Evolutionary conservation across 208 protist genomes (phyloP).

Genomic region (Leishmania lainsoni): DNA sequence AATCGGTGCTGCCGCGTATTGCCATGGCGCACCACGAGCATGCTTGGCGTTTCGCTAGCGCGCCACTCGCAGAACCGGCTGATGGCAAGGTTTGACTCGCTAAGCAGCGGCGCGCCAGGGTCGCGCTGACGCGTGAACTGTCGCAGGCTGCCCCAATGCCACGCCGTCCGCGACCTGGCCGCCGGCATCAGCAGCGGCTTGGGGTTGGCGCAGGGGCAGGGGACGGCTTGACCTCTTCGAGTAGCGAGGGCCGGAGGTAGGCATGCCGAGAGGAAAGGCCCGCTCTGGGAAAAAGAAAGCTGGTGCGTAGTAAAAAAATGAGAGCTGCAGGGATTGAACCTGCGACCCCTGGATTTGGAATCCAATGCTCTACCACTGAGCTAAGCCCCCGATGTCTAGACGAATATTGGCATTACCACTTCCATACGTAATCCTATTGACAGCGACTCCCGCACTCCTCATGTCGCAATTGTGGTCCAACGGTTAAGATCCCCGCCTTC

Average conservation of each 20-base stretch:
- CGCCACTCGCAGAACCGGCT: conserved; percentile 21
- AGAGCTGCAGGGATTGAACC: conserved; percentile 10
- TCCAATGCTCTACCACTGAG: conserved; percentile 13
- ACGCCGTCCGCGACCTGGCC: no score
- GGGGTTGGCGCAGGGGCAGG: not conserved
- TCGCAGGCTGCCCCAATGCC: no score
- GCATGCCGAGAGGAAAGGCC: not conserved
- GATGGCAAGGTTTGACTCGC: conserved; percentile 6
- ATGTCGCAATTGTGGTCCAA: no score
- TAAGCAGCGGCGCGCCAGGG: not conserved
- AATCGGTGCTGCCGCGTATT: not conserved
- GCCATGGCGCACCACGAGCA: conserved; percentile 17
- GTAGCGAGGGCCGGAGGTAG: not conserved
- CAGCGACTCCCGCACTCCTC: no score
- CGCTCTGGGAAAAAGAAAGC: no score
- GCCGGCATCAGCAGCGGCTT: no score
- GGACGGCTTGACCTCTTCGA: not conserved
- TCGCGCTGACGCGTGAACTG: no score
- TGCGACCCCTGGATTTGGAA: conserved; percentile 12
- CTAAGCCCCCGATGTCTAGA: not conserved
- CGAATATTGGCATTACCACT: no score
- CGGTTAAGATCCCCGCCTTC: no score
- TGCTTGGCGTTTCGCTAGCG: conserved; percentile 24
- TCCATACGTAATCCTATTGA: no score
- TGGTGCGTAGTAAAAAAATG: not conserved